Conservation (phyloP, 768 basidiomycete species). For the Leccinum pellstonianum region DNA sequence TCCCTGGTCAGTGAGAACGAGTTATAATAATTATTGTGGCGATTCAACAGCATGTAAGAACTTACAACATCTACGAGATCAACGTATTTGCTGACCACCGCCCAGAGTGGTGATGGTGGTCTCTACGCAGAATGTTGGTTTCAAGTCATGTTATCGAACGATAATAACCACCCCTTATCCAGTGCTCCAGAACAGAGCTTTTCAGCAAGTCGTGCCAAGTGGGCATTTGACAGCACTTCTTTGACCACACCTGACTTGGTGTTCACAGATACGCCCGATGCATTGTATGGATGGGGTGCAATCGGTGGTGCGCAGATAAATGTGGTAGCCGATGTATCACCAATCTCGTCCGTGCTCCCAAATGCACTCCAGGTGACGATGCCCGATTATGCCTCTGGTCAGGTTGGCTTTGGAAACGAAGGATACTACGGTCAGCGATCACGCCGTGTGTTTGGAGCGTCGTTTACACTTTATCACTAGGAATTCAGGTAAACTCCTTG, state of each 20-base stretch:
- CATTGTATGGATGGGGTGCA: slow-evolving; percentile 52
- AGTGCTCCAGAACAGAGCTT: slow-evolving; percentile 68
- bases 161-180: not conserved
- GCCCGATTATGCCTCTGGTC: slow-evolving; percentile 38
- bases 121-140: slow-evolving; percentile 58
- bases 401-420: slow-evolving; percentile 52
- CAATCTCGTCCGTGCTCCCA: slow-evolving; percentile 56
- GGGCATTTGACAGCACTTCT: slow-evolving; percentile 1
- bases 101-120: slow-evolving; percentile 62
- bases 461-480: slow-evolving; percentile 22
- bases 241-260: not conserved
- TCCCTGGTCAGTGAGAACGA: not conserved
- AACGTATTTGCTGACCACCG: slow-evolving; percentile 14
- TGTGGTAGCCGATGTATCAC: slow-evolving; percentile 48
- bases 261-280: slow-evolving; percentile 41
- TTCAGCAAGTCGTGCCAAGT: slow-evolving; percentile 60
- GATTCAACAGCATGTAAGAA: slow-evolving; percentile 33
- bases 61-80: not conserved
- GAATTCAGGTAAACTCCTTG: slow-evolving; percentile 51
- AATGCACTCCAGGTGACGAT: slow-evolving; percentile 54
- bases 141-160: not conserved
- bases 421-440: slow-evolving; percentile 50
- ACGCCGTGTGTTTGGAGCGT: not conserved
- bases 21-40: not conserved
- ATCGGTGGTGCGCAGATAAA: slow-evolving; percentile 42